Evolutionary conservation across 2,329 filamentous ascomycete species (phyloP), one percentile per base, ranked within the genome.

Genomic region (Fusarium citri): DNA sequence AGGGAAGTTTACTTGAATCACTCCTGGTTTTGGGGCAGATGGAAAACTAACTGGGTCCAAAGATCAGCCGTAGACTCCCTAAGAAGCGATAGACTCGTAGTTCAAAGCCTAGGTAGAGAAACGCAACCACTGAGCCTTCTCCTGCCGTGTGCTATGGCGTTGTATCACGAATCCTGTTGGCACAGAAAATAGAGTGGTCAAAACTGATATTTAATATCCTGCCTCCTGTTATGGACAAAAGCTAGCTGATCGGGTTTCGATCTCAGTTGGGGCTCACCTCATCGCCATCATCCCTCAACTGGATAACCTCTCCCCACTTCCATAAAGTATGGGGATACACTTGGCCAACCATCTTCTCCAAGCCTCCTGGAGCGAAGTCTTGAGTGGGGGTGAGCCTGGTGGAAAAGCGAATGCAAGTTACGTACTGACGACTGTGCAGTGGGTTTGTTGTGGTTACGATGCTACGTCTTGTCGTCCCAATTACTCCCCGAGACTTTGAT

Each of bases 401-500:
- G 26, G 55, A 55, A 48, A 28, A 31, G 20, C 18, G 18, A 25
- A n/a, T 22, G 23, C 18, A 25, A 25, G 8, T 12, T 15, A 51
- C 23, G 31, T 28, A 28, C 48, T 46, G 16, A 42, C n/a, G 10
- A 42, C 43, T 28, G 48, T 43, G 40, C 28, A 46, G 41, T 54
- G 28, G 55, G 10, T 30, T 42, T 46, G 15, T 20, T 47, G 43
- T 16, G 34, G 42, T 23, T 22, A 31, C 23, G 26, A 47, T 58
- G 53, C 56, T 46, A 60, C 57, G 45, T 63, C 45, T 62, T 55
- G 53, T 58, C 66, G 26, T 69, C 53, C 34, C 41, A 51, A 58
- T 50, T 54, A 57, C 61, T 47, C 61, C 54, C 42, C n/a, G 25
- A 26, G 51, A 34, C 53, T 41, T 43, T 37, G 31, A 20, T 31